Base-by-base conservation (phyloP, 1,284 basidiomycete genomes). In the Farysia itapuensis region DNA sequence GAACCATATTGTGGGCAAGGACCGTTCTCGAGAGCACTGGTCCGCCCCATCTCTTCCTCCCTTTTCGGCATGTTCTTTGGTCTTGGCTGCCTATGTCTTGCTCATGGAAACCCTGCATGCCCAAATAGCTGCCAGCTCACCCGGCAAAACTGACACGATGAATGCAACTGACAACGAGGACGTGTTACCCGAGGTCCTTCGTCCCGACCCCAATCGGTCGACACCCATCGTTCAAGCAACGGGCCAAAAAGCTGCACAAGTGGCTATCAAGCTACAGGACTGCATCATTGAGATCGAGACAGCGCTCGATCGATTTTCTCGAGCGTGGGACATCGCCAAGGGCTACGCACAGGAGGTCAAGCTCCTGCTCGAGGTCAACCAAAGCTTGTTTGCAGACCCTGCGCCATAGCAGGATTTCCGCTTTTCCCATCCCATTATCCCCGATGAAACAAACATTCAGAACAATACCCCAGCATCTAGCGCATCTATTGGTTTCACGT, bases 91-190 rank as follows among this genome's bases (percentile, higher is more conserved):
- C 3, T 70, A 70, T 42, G 64, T 64, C 14, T 32, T 60, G 35
- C 44, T 70, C 22, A 70, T 70, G 67, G 57, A 64, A 35, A 67
- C 64, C 14, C 57, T 70, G 16, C 58, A 66, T 15, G 65, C 59
- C 9, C 60, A 65, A 34, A 49, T 70, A 18, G 52, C 56, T 1
- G 47, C 61, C 0, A 50, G 56, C 1, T 15, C 43, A 9, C 40
- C 49, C n/a, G 59, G 51, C 15, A 31, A n/a, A 22, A 32, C 19
- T 6, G 35, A 32, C 12, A 26, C 20, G 21, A 14, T 20, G 16
- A 13, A 15, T 24, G 22, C 36, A 35, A 29, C 24, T 11, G 34
- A 35, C 19, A 20, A 50, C 29, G 47, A 44, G 5, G 29, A 25
- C 18, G 50, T 45, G 16, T 41, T 52, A 14, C 49, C 58, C 24